Base-by-base conservation (phyloP, 2,329 filamentous ascomycete genomes). In the Tolypocladium paradoxum region DNA sequence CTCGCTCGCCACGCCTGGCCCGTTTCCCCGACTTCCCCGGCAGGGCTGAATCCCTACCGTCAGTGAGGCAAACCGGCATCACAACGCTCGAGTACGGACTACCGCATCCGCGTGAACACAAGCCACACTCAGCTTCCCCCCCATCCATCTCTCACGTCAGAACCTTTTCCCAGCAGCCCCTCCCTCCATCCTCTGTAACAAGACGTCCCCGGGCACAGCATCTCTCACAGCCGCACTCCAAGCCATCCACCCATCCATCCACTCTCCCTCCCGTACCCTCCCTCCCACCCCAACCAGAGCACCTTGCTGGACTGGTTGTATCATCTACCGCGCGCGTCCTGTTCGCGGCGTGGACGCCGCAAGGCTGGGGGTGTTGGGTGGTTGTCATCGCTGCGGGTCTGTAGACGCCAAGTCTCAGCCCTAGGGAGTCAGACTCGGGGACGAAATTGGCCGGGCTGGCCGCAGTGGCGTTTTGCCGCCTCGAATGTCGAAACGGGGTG, bases 91-190 rank as follows among this genome's bases (percentile, higher is more conserved):
- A 46, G 18, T 46, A 46, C 43, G 27, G 20, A 8, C n/a, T 46
- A 12, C 43, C 43, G 43, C 7, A 46, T 46, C 16, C 43, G 43
- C 43, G 2, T 18, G 24, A n/a, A 7, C 5, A 8, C 43, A n/a
- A 31, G 43, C 27, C 43, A 46, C 43, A 18, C 27, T 34, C n/a
- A 24, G 43, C 35, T 43, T 12, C 24, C 22, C 20, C 37, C 48
- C n/a, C 34, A 18, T 18, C 24, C 36, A n/a, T 38, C 35, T 31
- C 49, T 40, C 49, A 51, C 49, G 49, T 51, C 49, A 51, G 49
- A 51, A 51, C 49, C 7, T 9, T 35, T 24, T 34, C 11, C 27
- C 7, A 11, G 16, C 24, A 4, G 4, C 43, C 27, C 18, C 27
- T 29, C 40, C n/a, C n/a, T n/a, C n/a, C n/a, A n/a, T 20, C 11